Base-by-base conservation (phyloP, 352 stramenopile genomes). In the Pythium volutum region DNA sequence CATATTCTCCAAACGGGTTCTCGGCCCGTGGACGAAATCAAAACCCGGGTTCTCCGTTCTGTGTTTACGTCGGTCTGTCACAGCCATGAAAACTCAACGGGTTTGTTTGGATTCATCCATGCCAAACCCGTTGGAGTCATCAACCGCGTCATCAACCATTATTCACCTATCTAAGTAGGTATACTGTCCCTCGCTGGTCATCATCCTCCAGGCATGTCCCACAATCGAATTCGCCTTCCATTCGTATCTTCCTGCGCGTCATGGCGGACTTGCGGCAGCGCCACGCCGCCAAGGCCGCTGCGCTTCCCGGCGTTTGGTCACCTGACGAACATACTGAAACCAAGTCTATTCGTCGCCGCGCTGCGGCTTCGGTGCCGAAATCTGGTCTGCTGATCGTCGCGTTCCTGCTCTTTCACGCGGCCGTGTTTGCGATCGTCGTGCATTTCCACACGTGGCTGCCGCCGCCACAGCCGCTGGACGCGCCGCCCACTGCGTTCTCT, bases 401-500 rank as follows among this genome's bases (percentile, higher is more conserved):
- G 18, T 81, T 86, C 22, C 25, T 78, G 34, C 42, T 67, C 36
- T 88, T 88, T 56, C 82, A 83, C 62, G 68, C 61, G 1, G 59
- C 64, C 2, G 53, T 71, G 4, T 69, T 84, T 29, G 61, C 50
- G 5, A 31, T 73, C 16, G 71, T 89, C 20, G 63, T 26, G 16
- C 75, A 78, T 50, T 75, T 57, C 55, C 75, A 88, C 69, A 75
- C 60, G 57, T 88, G 80, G 82, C 59, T 89, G 47, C 82, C 82
- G 1, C 50, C 68, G 38, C 66, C 83, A 18, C 71, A 74, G 26
- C 46, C 27, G 4, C 15, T 81, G 8, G 64, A 87, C 27, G 70
- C 78, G 10, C 69, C 78, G 4, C 2, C 26, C 8, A 36, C 55
- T 26, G 18, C 25, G 22, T 90, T 90, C 57, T 81, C 81, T 0